phyloP scores from a whole-genome alignment of 345 rosid genomes.

The Populus deltoides region DNA sequence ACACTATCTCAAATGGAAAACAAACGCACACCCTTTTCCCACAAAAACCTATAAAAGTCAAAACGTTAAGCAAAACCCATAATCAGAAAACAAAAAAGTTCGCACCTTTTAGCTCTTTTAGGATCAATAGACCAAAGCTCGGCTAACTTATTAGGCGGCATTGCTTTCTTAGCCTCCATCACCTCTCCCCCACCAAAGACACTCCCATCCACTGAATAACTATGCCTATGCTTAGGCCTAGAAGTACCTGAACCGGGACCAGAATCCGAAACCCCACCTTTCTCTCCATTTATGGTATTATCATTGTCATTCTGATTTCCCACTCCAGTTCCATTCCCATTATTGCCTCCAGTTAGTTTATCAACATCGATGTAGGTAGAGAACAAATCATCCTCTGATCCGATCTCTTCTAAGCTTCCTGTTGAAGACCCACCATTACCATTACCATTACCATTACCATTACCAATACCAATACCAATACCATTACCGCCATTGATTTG shows the following conservation, averaged over 20 bases:
- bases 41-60: background rate
- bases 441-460: background rate
- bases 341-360: constrained; percentile 24
- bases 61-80: background rate
- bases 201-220: constrained; percentile 71
- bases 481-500: constrained; percentile 30
- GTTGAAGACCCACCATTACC: constrained; percentile 29
- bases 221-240: constrained; percentile 62
- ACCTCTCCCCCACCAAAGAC: constrained; percentile 53
- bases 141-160: constrained; percentile 82
- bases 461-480: no score
- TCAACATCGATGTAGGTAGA: constrained; percentile 82
- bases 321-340: constrained; percentile 12
- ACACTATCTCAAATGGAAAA: background rate
- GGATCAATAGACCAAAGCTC: constrained; percentile 82
- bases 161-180: constrained; percentile 83
- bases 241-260: background rate
- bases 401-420: constrained; percentile 54
- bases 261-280: background rate
- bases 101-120: constrained; percentile 80
- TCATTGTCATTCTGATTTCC: constrained; percentile 7
- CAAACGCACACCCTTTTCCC: background rate
- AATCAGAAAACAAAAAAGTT: background rate
- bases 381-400: constrained; percentile 76
- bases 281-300: constrained; percentile 17